Evolutionary conservation across 441 rosid genomes (phyloP), one percentile per base, ranked within the genome.

Genomic region (Lepidium campestre): DNA sequence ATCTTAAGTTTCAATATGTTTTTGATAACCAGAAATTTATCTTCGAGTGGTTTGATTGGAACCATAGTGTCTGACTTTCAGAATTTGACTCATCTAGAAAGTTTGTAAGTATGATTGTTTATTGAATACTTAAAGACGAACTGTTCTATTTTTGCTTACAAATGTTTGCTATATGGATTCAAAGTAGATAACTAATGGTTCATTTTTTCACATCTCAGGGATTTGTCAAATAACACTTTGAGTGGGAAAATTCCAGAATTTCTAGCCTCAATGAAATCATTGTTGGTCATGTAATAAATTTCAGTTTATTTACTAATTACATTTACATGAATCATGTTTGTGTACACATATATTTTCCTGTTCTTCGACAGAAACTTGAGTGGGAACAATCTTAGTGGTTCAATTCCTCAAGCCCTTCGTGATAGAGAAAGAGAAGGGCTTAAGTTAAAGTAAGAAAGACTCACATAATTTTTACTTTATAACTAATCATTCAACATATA

Each of bases 211-310:
- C 29, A 42, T 62, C 7, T 13, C 41, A 70, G 68, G 68, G 68
- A 70, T 54, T 54, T 62, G 35, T 70, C 74, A 44, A 70, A 70
- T 46, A 70, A 70, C 68, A 62, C 34, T 44, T 35, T 62, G 44
- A 70, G 23, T 45, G 74, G 68, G 23, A 10, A 4, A 11, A 68
- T 70, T 39, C 74, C 68, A 0, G 74, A 62, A 34, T 62, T 62
- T 70, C 68, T 62, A 44, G 74, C 74, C 49, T 17, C 48, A 3
- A 62, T 70, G 63, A 70, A 62, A 53, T 62, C 62, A 36, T 53
- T 70, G 25, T 54, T 70, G 63, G 42, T 62, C 62, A 70, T 70
- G 74, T 70, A 70, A 54, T 41, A 53, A 7, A 61, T 1, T n/a
- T 34, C n/a, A 36, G 17, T 22, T 31, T 50, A 31, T 17, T 17